Percentiles rank a stretch among this genome's conserved stretches.
Evolutionary conservation across 2,329 filamentous ascomycete genomes (phyloP).

Genomic region (Cryoendolithus antarcticus): DNA sequence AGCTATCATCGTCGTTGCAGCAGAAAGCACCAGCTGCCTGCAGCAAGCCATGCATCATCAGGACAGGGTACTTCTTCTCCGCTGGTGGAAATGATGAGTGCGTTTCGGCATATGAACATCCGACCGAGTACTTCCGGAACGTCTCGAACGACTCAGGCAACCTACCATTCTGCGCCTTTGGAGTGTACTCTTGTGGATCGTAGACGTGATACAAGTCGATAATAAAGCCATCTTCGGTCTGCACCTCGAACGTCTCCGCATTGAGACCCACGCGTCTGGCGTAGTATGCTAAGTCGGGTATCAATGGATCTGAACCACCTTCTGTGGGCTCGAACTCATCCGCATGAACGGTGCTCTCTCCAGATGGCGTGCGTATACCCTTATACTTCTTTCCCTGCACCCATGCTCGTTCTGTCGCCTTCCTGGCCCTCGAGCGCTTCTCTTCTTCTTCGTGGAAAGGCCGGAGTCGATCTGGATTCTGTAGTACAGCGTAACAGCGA

Average conservation of each 20-base stretch:
- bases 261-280: conserved; percentile 78
- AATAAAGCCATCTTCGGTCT: conserved; percentile 89
- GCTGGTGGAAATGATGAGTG: conserved; percentile 23
- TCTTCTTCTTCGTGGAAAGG: conserved; percentile 65
- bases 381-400: conserved; percentile 26
- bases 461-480: conserved; percentile 47
- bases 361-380: conserved; percentile 31
- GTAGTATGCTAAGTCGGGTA: conserved; percentile 75
- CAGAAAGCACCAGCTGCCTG: conserved; percentile 85
- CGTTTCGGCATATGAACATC: conserved; percentile 19
- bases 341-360: conserved; percentile 26
- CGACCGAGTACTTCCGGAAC: conserved; percentile 32
- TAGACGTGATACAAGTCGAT: conserved; percentile 83
- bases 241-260: conserved; percentile 67
- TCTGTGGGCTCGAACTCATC: conserved; percentile 59
- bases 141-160: conserved; percentile 40
- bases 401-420: conserved; percentile 53
- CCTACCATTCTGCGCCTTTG: conserved; percentile 20
- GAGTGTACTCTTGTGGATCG: conserved; percentile 60
- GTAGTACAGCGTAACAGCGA: conserved; percentile 44
- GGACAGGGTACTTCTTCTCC: conserved; percentile 60
- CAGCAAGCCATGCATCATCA: conserved; percentile 78
- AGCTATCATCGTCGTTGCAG: conserved; percentile 74
- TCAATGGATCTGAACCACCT: conserved; percentile 65
- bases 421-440: conserved; percentile 44